A percentile compares a stretch with the other conserved stretches of the same genome.
These are phyloP conservation scores for Suhomyces wounanorum DNA, from an alignment of 1,139 yeast genomes.

Conservation along the genomic window DNA sequence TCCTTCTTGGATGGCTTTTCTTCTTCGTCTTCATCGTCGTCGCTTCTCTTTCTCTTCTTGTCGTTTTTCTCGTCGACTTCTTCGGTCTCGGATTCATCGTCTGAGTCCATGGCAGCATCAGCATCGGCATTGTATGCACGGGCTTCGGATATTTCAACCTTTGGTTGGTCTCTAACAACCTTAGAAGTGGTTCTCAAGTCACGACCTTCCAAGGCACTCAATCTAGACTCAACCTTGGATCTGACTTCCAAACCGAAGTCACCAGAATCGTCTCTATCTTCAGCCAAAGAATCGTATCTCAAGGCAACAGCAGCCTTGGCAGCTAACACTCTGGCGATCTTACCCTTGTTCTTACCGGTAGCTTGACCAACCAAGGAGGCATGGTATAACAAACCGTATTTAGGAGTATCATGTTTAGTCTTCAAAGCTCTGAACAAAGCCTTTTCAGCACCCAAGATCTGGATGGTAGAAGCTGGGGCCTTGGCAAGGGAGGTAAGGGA, in stretches of 20 bases:
- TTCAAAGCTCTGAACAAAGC: conserved; percentile 97
- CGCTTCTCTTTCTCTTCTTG: conserved; percentile 42
- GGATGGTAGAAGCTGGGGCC: conserved; percentile 98
- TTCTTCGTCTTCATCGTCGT: conserved; percentile 50
- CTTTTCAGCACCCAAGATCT: conserved; percentile 98
- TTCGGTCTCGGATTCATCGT: conserved; percentile 52
- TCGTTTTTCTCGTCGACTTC: conserved; percentile 43
- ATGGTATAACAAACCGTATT: conserved; percentile 96
- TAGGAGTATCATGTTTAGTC: conserved; percentile 98
- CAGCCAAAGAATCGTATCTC: conserved; percentile 95
- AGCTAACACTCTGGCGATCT: conserved; percentile 97
- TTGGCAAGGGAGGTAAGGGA: conserved; percentile 93
- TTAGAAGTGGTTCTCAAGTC: conserved; percentile 81
- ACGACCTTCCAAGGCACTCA: conserved; percentile 95
- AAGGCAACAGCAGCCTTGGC: conserved; percentile 97
- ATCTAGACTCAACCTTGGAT: conserved; percentile 90
- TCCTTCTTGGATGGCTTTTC: conserved; percentile 30
- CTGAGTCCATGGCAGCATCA: conserved; percentile 57
- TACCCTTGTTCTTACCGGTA: conserved; percentile 95
- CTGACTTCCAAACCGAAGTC: conserved; percentile 91
- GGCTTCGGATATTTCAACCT: conserved; percentile 81
- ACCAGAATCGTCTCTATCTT: conserved; percentile 94
- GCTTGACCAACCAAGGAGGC: conserved; percentile 97
- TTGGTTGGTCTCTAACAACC: conserved; percentile 73
- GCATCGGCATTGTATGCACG: conserved; percentile 94